phyloP scores from a whole-genome alignment of 2,329 filamentous ascomycete species.

The Fusarium ambrosium region DNA sequence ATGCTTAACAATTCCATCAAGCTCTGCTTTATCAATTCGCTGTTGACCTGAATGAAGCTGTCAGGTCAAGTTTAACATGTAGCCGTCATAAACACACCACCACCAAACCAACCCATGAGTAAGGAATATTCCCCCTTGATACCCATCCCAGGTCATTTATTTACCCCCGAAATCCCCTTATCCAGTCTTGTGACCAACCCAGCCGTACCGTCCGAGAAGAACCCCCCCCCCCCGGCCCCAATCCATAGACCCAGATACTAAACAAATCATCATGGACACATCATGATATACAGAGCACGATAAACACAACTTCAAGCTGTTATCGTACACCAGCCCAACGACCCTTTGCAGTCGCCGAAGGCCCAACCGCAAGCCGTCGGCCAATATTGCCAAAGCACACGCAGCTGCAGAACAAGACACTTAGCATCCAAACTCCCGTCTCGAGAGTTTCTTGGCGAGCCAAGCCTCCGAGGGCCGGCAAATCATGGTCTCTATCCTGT shows the following conservation, averaged over 20 bases:
- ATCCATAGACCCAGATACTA: conserved; percentile 6
- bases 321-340: conserved; percentile 61
- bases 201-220: conserved; percentile 1
- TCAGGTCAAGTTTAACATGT: background rate
- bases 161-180: background rate
- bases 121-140: background rate
- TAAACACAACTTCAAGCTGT: conserved; percentile 5
- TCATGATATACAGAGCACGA: conserved; percentile 12
- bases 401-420: conserved; percentile 93
- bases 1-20: background rate
- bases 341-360: conserved; percentile 57
- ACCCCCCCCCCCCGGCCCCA: too few relatives aligned
- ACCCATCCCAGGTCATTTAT: background rate
- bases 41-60: background rate
- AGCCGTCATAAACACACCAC: conserved; percentile 20
- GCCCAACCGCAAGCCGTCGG: conserved; percentile 75
- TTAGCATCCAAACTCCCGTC: conserved; percentile 88
- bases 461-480: conserved; percentile 61
- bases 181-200: conserved; percentile 18
- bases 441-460: conserved; percentile 75
- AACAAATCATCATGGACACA: conserved; percentile 18
- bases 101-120: background rate
- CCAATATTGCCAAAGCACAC: conserved; percentile 98
- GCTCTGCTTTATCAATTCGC: conserved; percentile 9
- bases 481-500: conserved; percentile 18